Base-by-base conservation (phyloP, 306 rosid genomes). In the Canavalia gladiata region DNA sequence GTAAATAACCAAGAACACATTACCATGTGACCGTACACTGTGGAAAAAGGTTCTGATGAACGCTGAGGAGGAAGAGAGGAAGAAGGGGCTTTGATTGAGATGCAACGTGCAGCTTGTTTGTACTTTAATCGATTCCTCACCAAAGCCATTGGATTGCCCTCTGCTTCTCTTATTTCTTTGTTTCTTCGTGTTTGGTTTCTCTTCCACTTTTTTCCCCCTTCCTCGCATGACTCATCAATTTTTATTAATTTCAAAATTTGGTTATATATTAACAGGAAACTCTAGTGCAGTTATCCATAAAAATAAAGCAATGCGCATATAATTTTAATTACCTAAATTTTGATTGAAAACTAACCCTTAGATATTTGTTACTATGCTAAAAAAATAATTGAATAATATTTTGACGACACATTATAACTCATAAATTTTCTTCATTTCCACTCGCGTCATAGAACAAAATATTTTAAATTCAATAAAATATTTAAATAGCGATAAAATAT, bases 81-180 rank as follows among this genome's bases (percentile, higher is more conserved):
- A 18, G 13, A 37, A 10, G 4, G 66, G 52, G 25, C 58, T 75
- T 75, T 12, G 67, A 81, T 67, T 57, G 60, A 83, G 86, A 86
- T 86, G 89, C 86, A 74, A 81, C 90, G 88, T 81, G 84, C 86
- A 64, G 68, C 56, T 10, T 34, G 84, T 80, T 79, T 81, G 80
- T 77, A 63, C 86, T 84, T 80, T 51, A 75, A 84, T 73, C 66
- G 75, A 58, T 69, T 76, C 39, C 72, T 68, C 54, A 33, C 1
- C 54, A 64, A 58, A 3, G 30, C 71, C 85, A 64, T 63, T 78
- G 81, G 75, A 52, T 85, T 50, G 70, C 70, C 31, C 80, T 46
- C 57, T 77, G 46, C 35, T 6, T 28, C 75, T 12, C 34, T 25
- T 56, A 56, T 56, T 25, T 56, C 8, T 8, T 25, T 55, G 9